Percentiles rank a stretch among this genome's conserved stretches.
These are phyloP conservation scores for Emmonsiellopsis sp. DNA, from an alignment of 2,329 filamentous ascomycete species.

Conservation along the genomic window DNA sequence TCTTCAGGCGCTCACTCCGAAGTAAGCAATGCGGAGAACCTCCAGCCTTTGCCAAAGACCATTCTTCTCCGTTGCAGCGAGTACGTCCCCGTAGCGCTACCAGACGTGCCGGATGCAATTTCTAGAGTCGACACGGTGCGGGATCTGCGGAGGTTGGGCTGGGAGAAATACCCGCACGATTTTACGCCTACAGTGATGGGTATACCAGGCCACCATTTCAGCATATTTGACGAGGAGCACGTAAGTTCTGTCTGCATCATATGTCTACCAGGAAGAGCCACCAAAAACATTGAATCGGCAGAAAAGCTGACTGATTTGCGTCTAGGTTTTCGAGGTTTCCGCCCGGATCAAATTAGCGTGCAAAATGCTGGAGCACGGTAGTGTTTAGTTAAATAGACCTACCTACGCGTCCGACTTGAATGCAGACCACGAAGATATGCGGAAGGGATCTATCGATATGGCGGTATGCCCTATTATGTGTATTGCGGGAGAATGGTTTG, in stretches of 20 bases:
- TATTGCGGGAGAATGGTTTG: too few species aligned
- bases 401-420: too few species aligned
- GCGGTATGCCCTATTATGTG: too few species aligned
- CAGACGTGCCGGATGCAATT: conserved; percentile 5
- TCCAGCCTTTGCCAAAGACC: conserved; percentile 6
- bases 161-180: conserved; percentile 13
- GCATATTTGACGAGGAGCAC: conserved; percentile 11
- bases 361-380: conserved; percentile 10
- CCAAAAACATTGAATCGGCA: background rate
- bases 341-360: conserved; percentile 10
- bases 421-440: too few species aligned
- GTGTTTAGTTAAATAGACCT: background rate
- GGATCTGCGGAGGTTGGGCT: conserved; percentile 10
- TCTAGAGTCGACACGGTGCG: conserved; percentile 12
- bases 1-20: too few species aligned
- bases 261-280: too few species aligned
- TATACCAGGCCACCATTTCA: conserved; percentile 15
- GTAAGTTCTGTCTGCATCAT: conserved; percentile 7
- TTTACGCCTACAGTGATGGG: conserved; percentile 10
- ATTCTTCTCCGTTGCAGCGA: conserved; percentile 12
- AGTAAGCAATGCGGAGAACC: background rate
- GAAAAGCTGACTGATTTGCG: background rate
- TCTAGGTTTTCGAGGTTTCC: conserved; percentile 11
- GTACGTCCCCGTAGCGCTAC: conserved; percentile 8
- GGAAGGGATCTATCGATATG: too few species aligned